Conservation (phyloP, 345 rosid genomes). For the Nephelium lappaceum region DNA sequence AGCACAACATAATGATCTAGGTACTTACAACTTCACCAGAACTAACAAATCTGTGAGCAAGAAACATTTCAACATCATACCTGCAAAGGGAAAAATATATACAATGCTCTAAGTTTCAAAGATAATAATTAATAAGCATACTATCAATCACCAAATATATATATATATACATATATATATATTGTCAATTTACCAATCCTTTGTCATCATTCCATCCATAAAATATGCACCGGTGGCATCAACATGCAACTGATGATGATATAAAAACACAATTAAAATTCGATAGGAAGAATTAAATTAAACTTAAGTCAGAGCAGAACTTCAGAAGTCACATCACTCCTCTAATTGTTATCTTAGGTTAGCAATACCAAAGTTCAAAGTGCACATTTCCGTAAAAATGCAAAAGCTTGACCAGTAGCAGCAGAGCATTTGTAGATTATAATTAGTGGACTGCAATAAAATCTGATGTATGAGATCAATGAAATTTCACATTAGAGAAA, state of each 20-base stretch:
- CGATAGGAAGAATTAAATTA: not conserved
- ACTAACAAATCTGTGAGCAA: constrained; percentile 46
- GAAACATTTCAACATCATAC: constrained; percentile 66
- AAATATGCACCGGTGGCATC: not conserved
- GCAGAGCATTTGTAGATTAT: not conserved
- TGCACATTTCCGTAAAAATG: not conserved
- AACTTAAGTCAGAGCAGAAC: not conserved
- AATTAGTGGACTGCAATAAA: not conserved
- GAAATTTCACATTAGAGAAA: not conserved
- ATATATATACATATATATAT: too few relatives aligned
- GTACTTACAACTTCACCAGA: constrained; percentile 68
- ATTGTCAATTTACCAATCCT: not conserved
- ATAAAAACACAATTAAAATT: not conserved
- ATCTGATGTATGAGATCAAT: not conserved
- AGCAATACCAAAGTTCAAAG: not conserved
- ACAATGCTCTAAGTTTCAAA: not conserved
- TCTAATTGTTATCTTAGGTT: not conserved
- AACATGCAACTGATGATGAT: not conserved
- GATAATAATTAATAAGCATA: not conserved
- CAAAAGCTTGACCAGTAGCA: not conserved
- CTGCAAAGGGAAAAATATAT: constrained; percentile 36
- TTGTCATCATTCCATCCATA: not conserved
- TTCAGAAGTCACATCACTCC: not conserved
- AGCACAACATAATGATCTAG: constrained; percentile 5
- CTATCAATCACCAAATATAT: not conserved